Evolutionary conservation across 345 rosid species (phyloP), one percentile per base, ranked within the genome.

Genomic region (Euphorbia tirucalli): DNA sequence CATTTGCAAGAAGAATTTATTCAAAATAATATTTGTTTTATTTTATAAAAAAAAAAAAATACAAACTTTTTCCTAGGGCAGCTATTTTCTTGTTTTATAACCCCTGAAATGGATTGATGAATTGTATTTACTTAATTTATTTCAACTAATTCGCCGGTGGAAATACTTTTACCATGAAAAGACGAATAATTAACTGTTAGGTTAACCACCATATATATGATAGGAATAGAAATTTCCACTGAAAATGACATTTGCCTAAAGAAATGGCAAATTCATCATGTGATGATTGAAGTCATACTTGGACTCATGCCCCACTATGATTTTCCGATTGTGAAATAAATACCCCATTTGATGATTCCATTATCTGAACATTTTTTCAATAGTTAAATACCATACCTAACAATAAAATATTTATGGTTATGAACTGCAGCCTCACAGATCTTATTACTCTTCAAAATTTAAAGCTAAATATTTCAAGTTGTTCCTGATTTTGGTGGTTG

Each of bases 331-430:
- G 63, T 71, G 11, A 56, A 39, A 35, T 0, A 39, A 25, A 41
- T 16, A 16, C 55, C 72, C 65, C 72, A 48, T 65, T 48, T 77
- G 50, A 77, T 70, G 39, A 76, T 76, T 73, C 35, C 76, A 66
- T 62, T 70, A 27, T 56, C 64, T 43, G 15, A 57, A 49, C 3
- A 55, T 54, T 52, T 50, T 27, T 57, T 66, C 43, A 28, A 30
- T 18, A 21, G 55, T 71, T 25, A 14, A 15, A 61, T 71, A 30
- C 48, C 72, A 35, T 22, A 69, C 64, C 70, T 46, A 49, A 28
- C 70, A 27, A 56, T 46, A 30, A 48, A 41, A 44, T 64, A 41
- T n/a, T 3, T 5, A 65, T 27, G 11, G 32, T 60, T 15, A 14
- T 31, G 10, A 16, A 52, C 21, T 5, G 24, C 11, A 55, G 37